A percentile compares a stretch with the other conserved stretches of the same genome.
phyloP scores from a whole-genome alignment of 116 monocot species.

The Phalaenopsis hybrid region DNA sequence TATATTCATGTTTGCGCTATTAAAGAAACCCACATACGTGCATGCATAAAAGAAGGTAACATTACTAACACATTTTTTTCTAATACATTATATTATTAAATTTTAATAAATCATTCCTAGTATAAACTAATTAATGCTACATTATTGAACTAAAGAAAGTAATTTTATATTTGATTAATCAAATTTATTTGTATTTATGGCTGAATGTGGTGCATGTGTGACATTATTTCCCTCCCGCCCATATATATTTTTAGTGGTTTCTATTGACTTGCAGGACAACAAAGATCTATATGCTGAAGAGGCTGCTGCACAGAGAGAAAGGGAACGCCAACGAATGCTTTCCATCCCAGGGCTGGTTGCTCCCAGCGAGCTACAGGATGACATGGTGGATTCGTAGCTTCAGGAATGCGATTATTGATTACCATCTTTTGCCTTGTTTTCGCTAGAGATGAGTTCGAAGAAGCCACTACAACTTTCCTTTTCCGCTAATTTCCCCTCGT shows the following conservation, averaged over 20 bases:
- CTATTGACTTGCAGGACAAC: slow-evolving; percentile 60
- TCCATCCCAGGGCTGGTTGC: slow-evolving; percentile 94
- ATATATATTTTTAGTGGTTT: neutral
- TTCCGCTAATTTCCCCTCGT: neutral
- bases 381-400: slow-evolving; percentile 82
- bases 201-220: too few species aligned
- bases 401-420: neutral
- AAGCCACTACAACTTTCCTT: slow-evolving; percentile 1
- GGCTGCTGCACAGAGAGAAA: slow-evolving; percentile 74
- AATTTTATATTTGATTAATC: too few species aligned
- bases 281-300: slow-evolving; percentile 98
- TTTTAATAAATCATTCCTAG: too few species aligned
- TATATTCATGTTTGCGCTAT: too few species aligned
- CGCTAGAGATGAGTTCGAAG: neutral
- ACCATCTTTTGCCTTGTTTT: neutral
- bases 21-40: too few species aligned
- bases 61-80: neutral
- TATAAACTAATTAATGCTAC: too few species aligned
- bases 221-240: too few species aligned
- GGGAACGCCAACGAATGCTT: slow-evolving; percentile 92
- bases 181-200: too few species aligned
- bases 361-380: slow-evolving; percentile 94
- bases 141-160: too few species aligned
- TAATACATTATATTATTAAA: neutral
- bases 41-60: too few species aligned